phyloP scores from a whole-genome alignment of 345 rosid species.

The Arabidopsis arenosa region DNA sequence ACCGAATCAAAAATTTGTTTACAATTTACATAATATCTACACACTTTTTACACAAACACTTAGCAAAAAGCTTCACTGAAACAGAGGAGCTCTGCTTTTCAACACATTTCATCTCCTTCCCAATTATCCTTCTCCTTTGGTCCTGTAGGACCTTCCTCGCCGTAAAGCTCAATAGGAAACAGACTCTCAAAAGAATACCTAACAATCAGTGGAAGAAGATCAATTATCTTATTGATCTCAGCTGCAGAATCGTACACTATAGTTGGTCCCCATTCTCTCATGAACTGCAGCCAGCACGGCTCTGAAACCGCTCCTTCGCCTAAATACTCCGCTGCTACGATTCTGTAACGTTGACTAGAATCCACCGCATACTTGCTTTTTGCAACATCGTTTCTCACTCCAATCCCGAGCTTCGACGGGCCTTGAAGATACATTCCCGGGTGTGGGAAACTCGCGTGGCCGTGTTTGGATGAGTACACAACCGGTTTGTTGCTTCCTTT shows the following conservation, averaged over 20 bases:
- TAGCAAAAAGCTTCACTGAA: neutral
- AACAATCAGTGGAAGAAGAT: slow-evolving; percentile 65
- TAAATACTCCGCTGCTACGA: slow-evolving; percentile 77
- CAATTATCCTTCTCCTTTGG: slow-evolving; percentile 93
- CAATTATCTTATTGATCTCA: slow-evolving; percentile 71
- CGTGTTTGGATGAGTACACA: slow-evolving; percentile 80
- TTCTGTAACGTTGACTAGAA: slow-evolving; percentile 65
- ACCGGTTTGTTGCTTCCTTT: slow-evolving; percentile 58
- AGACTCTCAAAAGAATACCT: slow-evolving; percentile 78
- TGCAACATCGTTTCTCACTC: slow-evolving; percentile 72
- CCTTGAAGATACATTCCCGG: slow-evolving; percentile 86
- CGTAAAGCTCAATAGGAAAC: slow-evolving; percentile 87
- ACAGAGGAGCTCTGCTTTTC: slow-evolving; percentile 40
- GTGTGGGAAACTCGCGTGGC: slow-evolving; percentile 91
- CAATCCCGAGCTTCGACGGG: slow-evolving; percentile 76
- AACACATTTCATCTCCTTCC: slow-evolving; percentile 75
- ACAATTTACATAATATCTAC: slow-evolving; percentile 3
- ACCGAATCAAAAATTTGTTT: too few relatives aligned
- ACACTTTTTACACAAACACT: slow-evolving; percentile 17
- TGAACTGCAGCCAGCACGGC: slow-evolving; percentile 83
- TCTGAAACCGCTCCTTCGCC: slow-evolving; percentile 63
- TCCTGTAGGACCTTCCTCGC: slow-evolving; percentile 97
- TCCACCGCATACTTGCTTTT: slow-evolving; percentile 63
- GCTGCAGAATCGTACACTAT: slow-evolving; percentile 77
- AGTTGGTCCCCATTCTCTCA: slow-evolving; percentile 98